These are phyloP conservation scores for Aureobasidium namibiae DNA, from an alignment of 2,329 filamentous ascomycete species.

Conservation along the genomic window DNA sequence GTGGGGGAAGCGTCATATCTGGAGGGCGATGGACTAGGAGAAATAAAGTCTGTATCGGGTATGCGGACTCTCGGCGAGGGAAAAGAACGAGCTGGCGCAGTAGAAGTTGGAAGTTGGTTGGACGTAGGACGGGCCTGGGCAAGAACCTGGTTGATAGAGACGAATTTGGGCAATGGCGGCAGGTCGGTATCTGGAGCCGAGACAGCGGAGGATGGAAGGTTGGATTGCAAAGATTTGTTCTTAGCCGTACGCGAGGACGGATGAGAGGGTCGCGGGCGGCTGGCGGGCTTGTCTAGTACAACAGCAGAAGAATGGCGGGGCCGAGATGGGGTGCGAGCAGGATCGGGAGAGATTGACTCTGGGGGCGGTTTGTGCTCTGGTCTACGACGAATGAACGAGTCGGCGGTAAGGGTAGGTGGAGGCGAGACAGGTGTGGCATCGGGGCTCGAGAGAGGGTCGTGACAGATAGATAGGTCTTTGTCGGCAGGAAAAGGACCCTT, in stretches of 20 bases:
- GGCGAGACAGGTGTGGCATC: neutral
- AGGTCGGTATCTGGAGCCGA: neutral
- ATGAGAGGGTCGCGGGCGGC: neutral
- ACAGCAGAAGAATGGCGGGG: neutral
- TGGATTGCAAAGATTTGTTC: neutral
- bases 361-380: neutral
- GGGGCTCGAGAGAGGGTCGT: neutral
- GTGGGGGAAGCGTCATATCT: neutral
- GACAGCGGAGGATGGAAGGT: neutral
- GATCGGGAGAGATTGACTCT: constrained; percentile 13
- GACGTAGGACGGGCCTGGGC: neutral
- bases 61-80: neutral
- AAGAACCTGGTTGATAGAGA: neutral
- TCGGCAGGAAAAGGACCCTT: constrained; percentile 49
- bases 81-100: neutral
- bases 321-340: neutral
- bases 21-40: neutral
- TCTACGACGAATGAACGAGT: constrained; percentile 9
- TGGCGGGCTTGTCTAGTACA: neutral
- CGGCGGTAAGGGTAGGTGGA: constrained; percentile 2
- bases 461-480: neutral
- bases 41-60: neutral
- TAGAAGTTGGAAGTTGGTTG: neutral
- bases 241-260: neutral
- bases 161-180: neutral